Conservation (phyloP, 441 rosid species). For the Pelargonium citronellum region DNA sequence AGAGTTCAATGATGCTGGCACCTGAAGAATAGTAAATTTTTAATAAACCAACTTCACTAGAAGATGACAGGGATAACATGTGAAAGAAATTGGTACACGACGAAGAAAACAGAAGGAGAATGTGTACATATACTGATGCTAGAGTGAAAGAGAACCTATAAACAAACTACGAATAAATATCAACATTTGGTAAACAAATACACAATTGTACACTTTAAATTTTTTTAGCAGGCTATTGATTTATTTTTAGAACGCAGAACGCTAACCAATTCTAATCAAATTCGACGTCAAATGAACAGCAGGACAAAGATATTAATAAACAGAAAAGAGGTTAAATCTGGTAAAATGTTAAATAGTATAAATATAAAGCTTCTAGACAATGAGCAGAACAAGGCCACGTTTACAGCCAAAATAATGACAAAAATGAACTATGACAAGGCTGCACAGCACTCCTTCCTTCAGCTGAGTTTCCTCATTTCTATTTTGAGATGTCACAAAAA, state of each 20-base stretch:
- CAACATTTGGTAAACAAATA: neutral
- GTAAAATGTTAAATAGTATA: no score
- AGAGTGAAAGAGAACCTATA: constrained; percentile 4
- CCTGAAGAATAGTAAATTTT: constrained; percentile 38
- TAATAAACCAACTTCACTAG: constrained; percentile 1
- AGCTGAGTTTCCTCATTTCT: constrained; percentile 3
- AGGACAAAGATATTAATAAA: no score
- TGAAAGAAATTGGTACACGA: neutral
- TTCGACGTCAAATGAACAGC: no score
- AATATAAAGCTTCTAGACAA: no score
- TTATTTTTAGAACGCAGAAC: no score
- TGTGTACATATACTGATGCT: constrained; percentile 3
- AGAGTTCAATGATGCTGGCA: constrained; percentile 82
- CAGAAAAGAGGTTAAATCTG: no score
- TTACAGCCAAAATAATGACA: neutral
- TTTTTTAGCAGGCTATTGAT: no score
- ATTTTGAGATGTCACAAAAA: neutral
- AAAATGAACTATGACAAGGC: neutral
- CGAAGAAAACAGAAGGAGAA: no score
- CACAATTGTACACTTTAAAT: neutral
- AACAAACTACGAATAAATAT: neutral
- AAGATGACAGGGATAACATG: neutral
- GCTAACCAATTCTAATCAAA: no score
- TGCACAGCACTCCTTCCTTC: neutral
- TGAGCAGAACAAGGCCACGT: no score